These are phyloP conservation scores for Rhizopus microsporus DNA, from an alignment of 371 early-diverging fungal species.

Conservation along the genomic window DNA sequence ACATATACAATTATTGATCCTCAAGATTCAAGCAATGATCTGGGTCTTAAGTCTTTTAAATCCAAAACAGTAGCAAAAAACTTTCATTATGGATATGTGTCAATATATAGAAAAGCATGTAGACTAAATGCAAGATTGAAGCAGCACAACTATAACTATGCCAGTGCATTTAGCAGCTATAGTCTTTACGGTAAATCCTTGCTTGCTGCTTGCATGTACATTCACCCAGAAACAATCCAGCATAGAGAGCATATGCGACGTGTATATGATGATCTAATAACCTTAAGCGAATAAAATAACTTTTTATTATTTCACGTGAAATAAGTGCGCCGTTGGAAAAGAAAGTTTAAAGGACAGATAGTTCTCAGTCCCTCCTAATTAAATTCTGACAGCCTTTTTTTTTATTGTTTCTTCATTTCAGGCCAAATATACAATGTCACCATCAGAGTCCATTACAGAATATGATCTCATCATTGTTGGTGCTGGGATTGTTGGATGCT, in stretches of 20 bases:
- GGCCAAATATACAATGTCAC: not conserved
- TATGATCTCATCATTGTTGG: constrained; percentile 85
- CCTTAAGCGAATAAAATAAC: too few species aligned
- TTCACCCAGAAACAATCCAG: too few species aligned
- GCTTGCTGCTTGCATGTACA: too few species aligned
- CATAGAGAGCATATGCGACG: too few species aligned
- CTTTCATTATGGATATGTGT: constrained; percentile 29
- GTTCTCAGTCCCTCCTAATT: not conserved
- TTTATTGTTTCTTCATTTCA: not conserved
- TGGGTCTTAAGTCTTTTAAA: constrained; percentile 48
- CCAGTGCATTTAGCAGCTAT: too few species aligned
- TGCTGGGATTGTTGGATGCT: constrained; percentile 86
- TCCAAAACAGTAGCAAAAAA: constrained; percentile 11
- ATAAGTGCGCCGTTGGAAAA: not conserved
- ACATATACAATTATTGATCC: constrained; percentile 64
- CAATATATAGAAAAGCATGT: constrained; percentile 21
- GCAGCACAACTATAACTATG: too few species aligned
- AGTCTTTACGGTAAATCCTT: too few species aligned
- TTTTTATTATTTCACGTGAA: constrained; percentile 7
- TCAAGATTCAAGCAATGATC: constrained; percentile 60
- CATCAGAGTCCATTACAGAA: constrained; percentile 15
- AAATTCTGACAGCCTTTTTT: not conserved
- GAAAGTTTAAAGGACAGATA: not conserved
- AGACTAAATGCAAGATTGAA: too few species aligned
- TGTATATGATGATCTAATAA: too few species aligned